Evolutionary conservation across 1,139 yeast species (phyloP).

Genomic region (Saccharomyces hybrid): DNA sequence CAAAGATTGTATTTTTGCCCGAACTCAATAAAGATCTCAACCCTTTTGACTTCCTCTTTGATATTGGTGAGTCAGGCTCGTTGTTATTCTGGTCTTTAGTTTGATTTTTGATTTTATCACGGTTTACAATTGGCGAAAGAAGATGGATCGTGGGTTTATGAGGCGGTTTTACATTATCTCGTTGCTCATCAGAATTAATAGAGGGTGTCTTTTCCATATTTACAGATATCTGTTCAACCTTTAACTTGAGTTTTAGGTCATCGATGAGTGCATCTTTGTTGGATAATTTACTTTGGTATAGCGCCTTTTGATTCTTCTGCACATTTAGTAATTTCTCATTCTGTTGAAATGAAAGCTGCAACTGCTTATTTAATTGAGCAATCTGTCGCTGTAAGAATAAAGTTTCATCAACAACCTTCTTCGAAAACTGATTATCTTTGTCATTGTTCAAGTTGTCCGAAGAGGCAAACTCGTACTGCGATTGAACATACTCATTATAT

Average conservation of each 20-base stretch:
- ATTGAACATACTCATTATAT: constrained; percentile 12
- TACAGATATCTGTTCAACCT: neutral
- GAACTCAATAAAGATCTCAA: neutral
- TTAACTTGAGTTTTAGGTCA: constrained; percentile 15
- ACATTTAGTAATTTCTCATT: constrained; percentile 27
- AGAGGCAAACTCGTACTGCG: constrained; percentile 1
- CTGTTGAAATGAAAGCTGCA: constrained; percentile 25
- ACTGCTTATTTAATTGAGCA: constrained; percentile 28
- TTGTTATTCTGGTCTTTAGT: neutral
- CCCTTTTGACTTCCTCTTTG: neutral
- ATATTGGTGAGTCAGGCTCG: neutral
- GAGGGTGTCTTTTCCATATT: neutral
- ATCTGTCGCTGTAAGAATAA: constrained; percentile 31
- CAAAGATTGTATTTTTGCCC: neutral
- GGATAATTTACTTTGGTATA: constrained; percentile 34
- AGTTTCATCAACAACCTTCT: constrained; percentile 18
- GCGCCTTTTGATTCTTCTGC: constrained; percentile 31
- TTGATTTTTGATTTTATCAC: neutral
- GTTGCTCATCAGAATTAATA: neutral
- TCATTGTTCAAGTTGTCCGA: constrained; percentile 5
- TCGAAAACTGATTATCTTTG: constrained; percentile 11
- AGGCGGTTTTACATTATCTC: neutral
- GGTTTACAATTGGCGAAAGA: neutral
- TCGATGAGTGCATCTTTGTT: constrained; percentile 30
- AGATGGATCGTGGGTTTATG: neutral